A percentile compares a stretch with the other conserved stretches of the same genome.
Evolutionary conservation across 148 eudicot species (phyloP).

Genomic region (Arctostaphylos glauca): DNA sequence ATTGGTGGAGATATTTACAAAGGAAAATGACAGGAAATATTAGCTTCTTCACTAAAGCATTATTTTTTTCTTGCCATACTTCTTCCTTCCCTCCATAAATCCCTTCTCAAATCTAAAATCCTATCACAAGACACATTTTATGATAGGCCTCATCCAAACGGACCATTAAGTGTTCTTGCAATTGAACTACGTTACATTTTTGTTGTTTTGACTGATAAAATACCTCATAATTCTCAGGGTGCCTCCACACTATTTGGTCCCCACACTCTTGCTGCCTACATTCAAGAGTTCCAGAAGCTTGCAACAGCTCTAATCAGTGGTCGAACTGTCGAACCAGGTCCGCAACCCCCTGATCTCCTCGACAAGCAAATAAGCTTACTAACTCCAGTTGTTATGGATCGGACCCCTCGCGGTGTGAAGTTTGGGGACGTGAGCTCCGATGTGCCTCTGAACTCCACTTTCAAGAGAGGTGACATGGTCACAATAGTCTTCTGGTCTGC

Average conservation of each 20-base stretch:
- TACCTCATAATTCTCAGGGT: conserved; percentile 48
- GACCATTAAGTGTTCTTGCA: neutral
- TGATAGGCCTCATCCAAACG: neutral
- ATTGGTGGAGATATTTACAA: neutral
- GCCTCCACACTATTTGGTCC: conserved; percentile 94
- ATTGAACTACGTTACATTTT: neutral
- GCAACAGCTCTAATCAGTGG: conserved; percentile 57
- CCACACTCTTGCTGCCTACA: conserved; percentile 83
- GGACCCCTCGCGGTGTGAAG: conserved; percentile 54
- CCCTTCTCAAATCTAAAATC: neutral
- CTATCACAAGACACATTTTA: neutral
- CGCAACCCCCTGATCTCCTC: conserved; percentile 84
- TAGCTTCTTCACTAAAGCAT: neutral
- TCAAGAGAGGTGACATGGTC: conserved; percentile 66
- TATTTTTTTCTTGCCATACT: neutral
- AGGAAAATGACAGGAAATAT: neutral
- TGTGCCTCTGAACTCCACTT: conserved; percentile 62
- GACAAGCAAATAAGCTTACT: conserved; percentile 78
- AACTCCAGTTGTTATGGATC: conserved; percentile 67
- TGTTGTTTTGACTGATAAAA: neutral
- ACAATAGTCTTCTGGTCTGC: conserved; percentile 71
- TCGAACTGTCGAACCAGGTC: conserved; percentile 55
- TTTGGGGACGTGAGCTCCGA: conserved; percentile 67
- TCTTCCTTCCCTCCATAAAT: neutral
- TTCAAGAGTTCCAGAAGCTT: conserved; percentile 85